These are phyloP conservation scores for Fusarium dlaminii DNA, from an alignment of 2,329 filamentous ascomycete species.

Conservation along the genomic window DNA sequence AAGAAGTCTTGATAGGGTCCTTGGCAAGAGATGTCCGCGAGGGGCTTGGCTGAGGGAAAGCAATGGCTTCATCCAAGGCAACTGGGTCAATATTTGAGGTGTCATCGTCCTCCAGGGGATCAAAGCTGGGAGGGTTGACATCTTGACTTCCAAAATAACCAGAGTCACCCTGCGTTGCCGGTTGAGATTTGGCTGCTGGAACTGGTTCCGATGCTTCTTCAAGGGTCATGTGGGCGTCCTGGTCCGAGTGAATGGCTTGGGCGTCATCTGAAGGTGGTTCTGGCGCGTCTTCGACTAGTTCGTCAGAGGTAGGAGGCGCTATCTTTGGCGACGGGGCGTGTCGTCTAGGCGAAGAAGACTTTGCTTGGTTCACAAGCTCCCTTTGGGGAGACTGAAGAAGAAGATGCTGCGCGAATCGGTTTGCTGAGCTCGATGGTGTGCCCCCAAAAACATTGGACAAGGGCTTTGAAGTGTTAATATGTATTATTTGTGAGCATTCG, in stretches of 20 bases:
- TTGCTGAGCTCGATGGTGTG: constrained; percentile 63
- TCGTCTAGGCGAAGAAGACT: constrained; percentile 47
- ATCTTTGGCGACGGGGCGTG: constrained; percentile 47
- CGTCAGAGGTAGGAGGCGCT: constrained; percentile 15
- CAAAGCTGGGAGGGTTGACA: constrained; percentile 40
- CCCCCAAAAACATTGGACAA: constrained; percentile 68
- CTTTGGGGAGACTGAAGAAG: constrained; percentile 63
- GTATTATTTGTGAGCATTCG: neutral
- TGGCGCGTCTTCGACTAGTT: neutral
- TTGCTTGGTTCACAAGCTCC: constrained; percentile 48
- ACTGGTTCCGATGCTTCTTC: neutral
- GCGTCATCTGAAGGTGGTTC: constrained; percentile 6
- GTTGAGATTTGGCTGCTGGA: constrained; percentile 16
- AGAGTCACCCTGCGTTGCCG: constrained; percentile 61
- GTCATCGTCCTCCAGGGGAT: constrained; percentile 33
- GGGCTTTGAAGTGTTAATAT: constrained; percentile 57
- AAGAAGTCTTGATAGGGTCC: constrained; percentile 34
- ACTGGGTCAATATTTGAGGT: constrained; percentile 31
- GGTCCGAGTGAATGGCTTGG: constrained; percentile 10
- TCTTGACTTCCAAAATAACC: constrained; percentile 77
- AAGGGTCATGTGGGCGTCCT: constrained; percentile 15
- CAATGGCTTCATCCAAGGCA: constrained; percentile 21
- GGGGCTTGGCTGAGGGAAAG: constrained; percentile 35
- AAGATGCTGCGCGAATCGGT: constrained; percentile 61
- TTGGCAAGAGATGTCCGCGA: constrained; percentile 26